Evolutionary conservation across 2,329 filamentous ascomycete genomes (phyloP).

Genomic region (Penicillium janthinellum): DNA sequence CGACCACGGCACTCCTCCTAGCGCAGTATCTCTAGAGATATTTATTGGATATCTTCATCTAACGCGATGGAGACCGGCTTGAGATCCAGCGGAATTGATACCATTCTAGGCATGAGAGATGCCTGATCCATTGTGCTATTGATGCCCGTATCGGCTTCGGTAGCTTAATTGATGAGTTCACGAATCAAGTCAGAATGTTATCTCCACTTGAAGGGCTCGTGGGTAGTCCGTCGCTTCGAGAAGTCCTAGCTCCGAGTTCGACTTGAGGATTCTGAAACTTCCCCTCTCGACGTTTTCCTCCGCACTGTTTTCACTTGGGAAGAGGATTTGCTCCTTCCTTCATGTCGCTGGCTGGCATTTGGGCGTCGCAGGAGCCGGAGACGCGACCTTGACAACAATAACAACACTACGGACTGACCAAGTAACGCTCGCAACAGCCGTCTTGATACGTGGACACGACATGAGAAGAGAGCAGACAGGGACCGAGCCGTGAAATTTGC

Average conservation of each 20-base stretch:
- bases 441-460: neutral
- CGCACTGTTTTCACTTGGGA: neutral
- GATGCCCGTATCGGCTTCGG: conserved; percentile 1
- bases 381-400: neutral
- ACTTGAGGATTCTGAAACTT: neutral
- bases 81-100: neutral
- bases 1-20: neutral
- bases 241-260: neutral
- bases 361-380: neutral
- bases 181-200: neutral
- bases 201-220: neutral
- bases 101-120: neutral
- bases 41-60: neutral
- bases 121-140: neutral
- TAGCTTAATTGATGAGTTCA: conserved; percentile 1
- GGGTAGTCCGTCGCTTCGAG: conserved; percentile 1
- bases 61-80: neutral
- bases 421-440: neutral
- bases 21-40: neutral
- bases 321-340: neutral
- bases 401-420: neutral
- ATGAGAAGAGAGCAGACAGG: neutral
- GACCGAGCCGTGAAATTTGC: neutral
- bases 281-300: neutral
- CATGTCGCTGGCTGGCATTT: neutral